Base-by-base conservation (phyloP, 805 yeast species). In the Scheffersomyces amazonensis region DNA sequence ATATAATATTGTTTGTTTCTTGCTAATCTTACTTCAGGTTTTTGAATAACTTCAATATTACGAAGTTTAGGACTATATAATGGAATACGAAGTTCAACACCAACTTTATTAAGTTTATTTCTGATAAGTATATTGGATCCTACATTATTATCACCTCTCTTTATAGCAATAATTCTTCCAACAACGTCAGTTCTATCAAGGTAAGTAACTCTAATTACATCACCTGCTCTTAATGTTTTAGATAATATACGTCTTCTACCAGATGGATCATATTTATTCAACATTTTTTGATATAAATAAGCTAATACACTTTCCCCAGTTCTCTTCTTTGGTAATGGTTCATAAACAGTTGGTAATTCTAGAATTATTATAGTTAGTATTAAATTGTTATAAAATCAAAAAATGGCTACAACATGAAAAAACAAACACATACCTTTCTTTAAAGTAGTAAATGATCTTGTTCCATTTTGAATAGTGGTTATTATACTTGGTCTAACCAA, bases 1-100 rank as follows among this genome's bases (percentile, higher is more conserved):
- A 93, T 84, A 65, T 87, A 93, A 73, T 83, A 90, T 52, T 88
- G 91, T 72, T 87, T 91, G 65, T 80, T 79, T 76, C 96, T 80
- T 10, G 69, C 54, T 71, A 84, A 79, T 62, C 87, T 81, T 54
- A 75, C 77, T 46, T 66, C 62, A 27, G 95, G 91, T 62, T 82
- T 82, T 62, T 85, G 76, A 44, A 91, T 62, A 28, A 89, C 61
- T 62, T 90, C 97, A 37, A 91, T 72, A 60, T 83, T 78, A 45
- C 80, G 76, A 39, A 93, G 73, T 38, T 79, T 70, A 6, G 97
- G 96, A 44, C 83, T 84, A 69, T 73, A 91, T 18, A 91, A 64
- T 20, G 91, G 90, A 34, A 89, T 78, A 44, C 91, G 73, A 45
- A 83, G 66, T 55, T 91, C 98, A 35, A 87, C 91, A 40, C 95